phyloP scores from a whole-genome alignment of 345 rosid species.

The Abelmoschus esculentus region DNA sequence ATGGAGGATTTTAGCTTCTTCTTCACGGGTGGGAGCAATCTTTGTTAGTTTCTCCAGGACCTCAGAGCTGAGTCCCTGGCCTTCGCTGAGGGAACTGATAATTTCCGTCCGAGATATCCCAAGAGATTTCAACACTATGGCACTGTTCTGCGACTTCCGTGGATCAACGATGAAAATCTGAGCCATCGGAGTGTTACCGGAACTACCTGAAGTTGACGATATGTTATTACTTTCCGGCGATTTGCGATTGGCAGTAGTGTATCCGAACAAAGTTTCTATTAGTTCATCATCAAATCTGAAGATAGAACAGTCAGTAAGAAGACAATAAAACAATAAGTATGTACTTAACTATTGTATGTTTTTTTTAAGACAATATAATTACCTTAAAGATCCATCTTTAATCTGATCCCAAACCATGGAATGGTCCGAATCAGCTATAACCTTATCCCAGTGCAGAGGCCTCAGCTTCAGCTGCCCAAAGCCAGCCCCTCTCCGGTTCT shows the following conservation, averaged over 20 bases:
- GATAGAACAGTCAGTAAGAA: conserved; percentile 7
- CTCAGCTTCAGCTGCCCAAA: conserved; percentile 34
- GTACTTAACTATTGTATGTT: neutral
- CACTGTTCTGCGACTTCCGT: conserved; percentile 46
- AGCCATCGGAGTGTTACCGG: conserved; percentile 21
- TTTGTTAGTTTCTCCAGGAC: conserved; percentile 62
- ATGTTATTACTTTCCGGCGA: conserved; percentile 6
- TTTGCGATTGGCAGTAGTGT: conserved; percentile 13
- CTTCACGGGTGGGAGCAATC: conserved; percentile 65
- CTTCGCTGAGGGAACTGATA: conserved; percentile 38
- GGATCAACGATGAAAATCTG: conserved; percentile 45
- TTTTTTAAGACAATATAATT: neutral
- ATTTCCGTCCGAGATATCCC: conserved; percentile 36
- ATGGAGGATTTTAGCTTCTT: conserved; percentile 43
- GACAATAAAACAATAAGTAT: neutral
- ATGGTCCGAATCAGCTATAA: conserved; percentile 44
- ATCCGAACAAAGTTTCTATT: conserved; percentile 44
- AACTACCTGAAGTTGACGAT: conserved; percentile 17
- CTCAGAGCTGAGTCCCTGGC: conserved; percentile 43
- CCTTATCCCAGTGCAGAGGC: conserved; percentile 67
- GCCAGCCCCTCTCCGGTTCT: conserved; percentile 20
- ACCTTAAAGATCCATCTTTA: conserved; percentile 53
- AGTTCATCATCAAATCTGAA: conserved; percentile 47
- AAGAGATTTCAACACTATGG: conserved; percentile 50
- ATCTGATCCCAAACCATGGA: conserved; percentile 66